Evolutionary conservation across 495 filamentous ascomycete genomes (phyloP).

Genomic region (Penicillium nucicola): DNA sequence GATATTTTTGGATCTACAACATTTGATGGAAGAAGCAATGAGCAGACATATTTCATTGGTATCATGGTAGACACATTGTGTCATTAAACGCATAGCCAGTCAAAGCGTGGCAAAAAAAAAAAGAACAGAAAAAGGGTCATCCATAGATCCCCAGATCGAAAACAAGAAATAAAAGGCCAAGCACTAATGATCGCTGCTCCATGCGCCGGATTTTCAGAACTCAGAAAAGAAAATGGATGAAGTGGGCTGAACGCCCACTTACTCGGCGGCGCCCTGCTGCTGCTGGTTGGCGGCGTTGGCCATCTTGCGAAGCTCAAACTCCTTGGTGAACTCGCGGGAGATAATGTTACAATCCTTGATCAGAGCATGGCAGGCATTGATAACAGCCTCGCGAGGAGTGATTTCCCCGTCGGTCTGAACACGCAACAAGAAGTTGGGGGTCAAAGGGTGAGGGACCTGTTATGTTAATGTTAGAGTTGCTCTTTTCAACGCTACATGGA

Average conservation of each 20-base stretch:
- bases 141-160: background rate
- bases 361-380: constrained; percentile 71
- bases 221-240: constrained; percentile 1
- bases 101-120: constrained; percentile 7
- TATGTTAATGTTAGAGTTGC: constrained; percentile 6
- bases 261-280: constrained; percentile 31
- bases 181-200: constrained; percentile 10
- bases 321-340: constrained; percentile 87
- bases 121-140: background rate
- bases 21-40: background rate
- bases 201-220: constrained; percentile 10
- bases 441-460: constrained; percentile 80
- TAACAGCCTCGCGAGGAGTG: constrained; percentile 81
- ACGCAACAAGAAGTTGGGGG: constrained; percentile 80
- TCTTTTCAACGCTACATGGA: background rate
- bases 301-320: constrained; percentile 91
- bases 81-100: background rate
- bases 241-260: constrained; percentile 13
- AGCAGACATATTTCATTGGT: constrained; percentile 2
- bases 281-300: constrained; percentile 55
- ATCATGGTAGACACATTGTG: constrained; percentile 5
- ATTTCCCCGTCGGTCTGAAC: constrained; percentile 88
- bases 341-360: constrained; percentile 73
- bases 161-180: constrained; percentile 10
- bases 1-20: constrained; percentile 5